Conservation (phyloP, 2,329 filamentous ascomycete species). For the Colletotrichum liaoningense region DNA sequence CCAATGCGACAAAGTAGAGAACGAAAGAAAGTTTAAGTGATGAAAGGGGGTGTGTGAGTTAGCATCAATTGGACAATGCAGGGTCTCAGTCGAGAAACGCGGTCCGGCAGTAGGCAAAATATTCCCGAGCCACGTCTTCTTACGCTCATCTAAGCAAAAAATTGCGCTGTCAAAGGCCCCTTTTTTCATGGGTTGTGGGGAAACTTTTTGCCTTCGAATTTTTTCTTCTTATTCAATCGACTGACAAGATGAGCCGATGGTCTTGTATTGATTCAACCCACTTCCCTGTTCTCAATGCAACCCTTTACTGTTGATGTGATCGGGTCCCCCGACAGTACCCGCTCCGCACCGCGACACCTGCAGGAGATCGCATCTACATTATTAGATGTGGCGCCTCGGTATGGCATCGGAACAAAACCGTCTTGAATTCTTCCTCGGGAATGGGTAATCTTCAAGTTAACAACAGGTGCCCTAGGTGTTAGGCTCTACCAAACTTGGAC, state of each 20-base stretch:
- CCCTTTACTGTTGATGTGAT: conserved; percentile 7
- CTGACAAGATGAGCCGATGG: conserved; percentile 27
- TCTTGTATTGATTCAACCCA: neutral
- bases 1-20: neutral
- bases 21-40: neutral
- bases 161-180: conserved; percentile 21
- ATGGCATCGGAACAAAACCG: neutral
- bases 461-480: no score
- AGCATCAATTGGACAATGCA: conserved; percentile 10
- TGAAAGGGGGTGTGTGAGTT: conserved; percentile 7
- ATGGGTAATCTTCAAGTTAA: no score
- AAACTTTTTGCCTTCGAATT: neutral
- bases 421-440: no score
- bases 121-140: conserved; percentile 3
- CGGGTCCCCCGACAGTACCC: conserved; percentile 21
- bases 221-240: neutral
- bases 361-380: conserved; percentile 9
- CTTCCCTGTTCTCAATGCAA: conserved; percentile 25
- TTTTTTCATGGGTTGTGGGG: conserved; percentile 16
- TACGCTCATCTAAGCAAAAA: conserved; percentile 29
- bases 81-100: conserved; percentile 8
- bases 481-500: no score
- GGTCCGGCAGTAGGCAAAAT: conserved; percentile 21
- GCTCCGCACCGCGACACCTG: conserved; percentile 4
- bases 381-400: neutral